Conservation (phyloP, 192 early-diverging fungal genomes). For the Cladochytrium replicatum region DNA sequence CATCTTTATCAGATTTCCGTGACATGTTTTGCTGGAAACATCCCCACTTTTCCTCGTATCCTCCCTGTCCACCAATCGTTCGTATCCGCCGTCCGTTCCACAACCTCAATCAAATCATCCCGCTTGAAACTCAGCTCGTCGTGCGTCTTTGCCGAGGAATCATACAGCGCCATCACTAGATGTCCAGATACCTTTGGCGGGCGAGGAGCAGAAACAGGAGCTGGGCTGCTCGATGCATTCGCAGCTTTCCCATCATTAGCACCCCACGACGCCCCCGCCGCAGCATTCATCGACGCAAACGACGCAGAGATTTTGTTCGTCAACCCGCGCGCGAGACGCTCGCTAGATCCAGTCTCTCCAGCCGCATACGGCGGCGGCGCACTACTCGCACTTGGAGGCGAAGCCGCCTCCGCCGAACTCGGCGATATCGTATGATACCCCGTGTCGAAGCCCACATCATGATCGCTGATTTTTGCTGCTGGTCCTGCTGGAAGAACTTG, state of each 20-base stretch:
- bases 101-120: conserved; percentile 75
- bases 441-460: too few species aligned
- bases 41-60: too few species aligned
- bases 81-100: conserved; percentile 52
- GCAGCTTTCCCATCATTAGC: neutral
- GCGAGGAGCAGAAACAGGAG: conserved; percentile 4
- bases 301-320: neutral
- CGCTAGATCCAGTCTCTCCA: too few species aligned
- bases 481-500: too few species aligned
- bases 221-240: neutral
- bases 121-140: conserved; percentile 79
- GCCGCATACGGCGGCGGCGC: conserved; percentile 2
- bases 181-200: conserved; percentile 1
- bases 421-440: too few species aligned
- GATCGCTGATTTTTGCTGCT: too few species aligned
- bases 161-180: conserved; percentile 67
- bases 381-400: neutral
- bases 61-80: conserved; percentile 76
- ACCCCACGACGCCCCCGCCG: neutral
- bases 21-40: too few species aligned
- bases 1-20: too few species aligned
- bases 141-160: conserved; percentile 68
- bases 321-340: too few species aligned
- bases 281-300: neutral
- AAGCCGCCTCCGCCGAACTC: neutral